Evolutionary conservation across 768 basidiomycete species (phyloP).

Genomic region (Lanmaoa pseudosensibilis): DNA sequence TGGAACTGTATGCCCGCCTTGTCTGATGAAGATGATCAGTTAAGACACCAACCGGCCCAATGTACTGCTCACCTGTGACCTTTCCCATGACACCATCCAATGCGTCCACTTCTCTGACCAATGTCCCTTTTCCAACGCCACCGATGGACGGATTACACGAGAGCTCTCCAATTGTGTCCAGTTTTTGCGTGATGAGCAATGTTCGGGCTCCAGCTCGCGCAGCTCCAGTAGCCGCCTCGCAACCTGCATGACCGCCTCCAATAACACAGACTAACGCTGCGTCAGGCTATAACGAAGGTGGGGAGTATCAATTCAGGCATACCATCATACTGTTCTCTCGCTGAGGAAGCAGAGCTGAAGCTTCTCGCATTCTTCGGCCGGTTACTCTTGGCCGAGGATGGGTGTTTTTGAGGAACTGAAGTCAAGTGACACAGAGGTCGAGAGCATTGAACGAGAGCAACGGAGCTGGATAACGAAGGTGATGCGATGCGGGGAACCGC

Average conservation of each 20-base stretch:
- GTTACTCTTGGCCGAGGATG: neutral
- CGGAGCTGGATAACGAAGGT: neutral
- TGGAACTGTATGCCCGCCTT: slow-evolving; percentile 88
- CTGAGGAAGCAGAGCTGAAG: neutral
- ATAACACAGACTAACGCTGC: slow-evolving; percentile 71
- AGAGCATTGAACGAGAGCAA: neutral
- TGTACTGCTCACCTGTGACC: slow-evolving; percentile 61
- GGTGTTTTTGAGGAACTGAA: neutral
- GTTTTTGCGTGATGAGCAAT: slow-evolving; percentile 75
- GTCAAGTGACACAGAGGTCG: neutral
- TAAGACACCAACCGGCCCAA: neutral
- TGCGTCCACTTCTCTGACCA: slow-evolving; percentile 91
- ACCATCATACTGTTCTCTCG: slow-evolving; percentile 28
- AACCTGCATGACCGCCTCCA: slow-evolving; percentile 91
- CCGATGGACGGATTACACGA: slow-evolving; percentile 94
- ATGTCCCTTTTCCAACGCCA: slow-evolving; percentile 87
- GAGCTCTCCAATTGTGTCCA: slow-evolving; percentile 79
- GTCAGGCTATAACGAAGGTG: slow-evolving; percentile 35
- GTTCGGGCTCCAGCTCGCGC: slow-evolving; percentile 83
- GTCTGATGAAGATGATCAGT: slow-evolving; percentile 45
- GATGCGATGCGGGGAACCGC: neutral
- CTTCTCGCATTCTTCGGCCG: neutral
- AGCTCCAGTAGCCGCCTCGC: slow-evolving; percentile 86
- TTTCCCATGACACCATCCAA: slow-evolving; percentile 83
- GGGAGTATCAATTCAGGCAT: neutral